Evolutionary conservation across 2,329 filamentous ascomycete species (phyloP).

Genomic region (Colletotrichum liaoningense): DNA sequence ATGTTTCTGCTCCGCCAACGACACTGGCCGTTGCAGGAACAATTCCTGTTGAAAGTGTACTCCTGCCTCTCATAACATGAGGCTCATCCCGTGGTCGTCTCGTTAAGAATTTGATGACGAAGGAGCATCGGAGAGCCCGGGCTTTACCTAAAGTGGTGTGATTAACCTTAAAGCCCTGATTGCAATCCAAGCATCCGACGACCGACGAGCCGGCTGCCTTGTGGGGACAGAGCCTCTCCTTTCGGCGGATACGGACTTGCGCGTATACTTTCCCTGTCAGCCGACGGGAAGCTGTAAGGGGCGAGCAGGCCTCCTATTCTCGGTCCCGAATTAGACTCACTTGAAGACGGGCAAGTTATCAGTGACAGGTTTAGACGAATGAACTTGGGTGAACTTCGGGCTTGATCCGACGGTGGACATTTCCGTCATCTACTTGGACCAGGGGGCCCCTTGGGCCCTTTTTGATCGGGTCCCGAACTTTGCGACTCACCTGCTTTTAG

Average conservation of each 20-base stretch:
- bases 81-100: background rate
- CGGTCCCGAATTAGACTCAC: background rate
- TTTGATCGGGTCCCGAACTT: background rate
- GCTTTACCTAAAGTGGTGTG: background rate
- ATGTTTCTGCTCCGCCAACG: background rate
- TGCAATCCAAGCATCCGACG: background rate
- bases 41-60: background rate
- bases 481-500: background rate
- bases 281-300: conserved; percentile 1
- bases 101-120: background rate
- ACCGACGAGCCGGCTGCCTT: conserved; percentile 12
- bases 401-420: background rate
- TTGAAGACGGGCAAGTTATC: background rate
- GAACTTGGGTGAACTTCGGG: background rate
- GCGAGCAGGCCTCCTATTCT: background rate
- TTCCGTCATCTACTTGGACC: background rate
- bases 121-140: background rate
- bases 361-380: background rate
- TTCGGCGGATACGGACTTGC: conserved; percentile 18
- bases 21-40: background rate
- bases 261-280: conserved; percentile 17
- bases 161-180: conserved; percentile 28
- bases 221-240: conserved; percentile 16
- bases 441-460: background rate
- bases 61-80: background rate